Evolutionary conservation across 371 early-diverging fungal genomes (phyloP).

Genomic region (Fennellomyces sp.): DNA sequence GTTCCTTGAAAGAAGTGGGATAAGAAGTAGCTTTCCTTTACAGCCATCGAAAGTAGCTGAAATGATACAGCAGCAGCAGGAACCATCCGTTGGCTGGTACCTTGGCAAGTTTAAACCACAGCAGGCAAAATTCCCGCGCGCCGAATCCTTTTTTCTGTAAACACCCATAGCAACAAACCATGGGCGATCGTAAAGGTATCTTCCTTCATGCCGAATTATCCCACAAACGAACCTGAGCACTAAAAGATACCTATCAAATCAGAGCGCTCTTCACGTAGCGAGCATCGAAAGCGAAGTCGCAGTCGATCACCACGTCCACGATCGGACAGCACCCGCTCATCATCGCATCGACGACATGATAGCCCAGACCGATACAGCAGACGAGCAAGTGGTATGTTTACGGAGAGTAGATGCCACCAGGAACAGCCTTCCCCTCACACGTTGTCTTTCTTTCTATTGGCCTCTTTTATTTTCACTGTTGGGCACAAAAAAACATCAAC

Average conservation of each 20-base stretch:
- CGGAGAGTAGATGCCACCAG: neutral
- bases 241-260: neutral
- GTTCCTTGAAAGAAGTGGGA: no score
- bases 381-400: conserved; percentile 1
- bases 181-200: conserved; percentile 2
- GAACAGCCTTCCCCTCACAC: neutral
- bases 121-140: no score
- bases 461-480: neutral
- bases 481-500: no score
- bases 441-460: neutral
- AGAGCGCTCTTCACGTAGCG: neutral
- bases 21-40: no score
- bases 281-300: conserved; percentile 5
- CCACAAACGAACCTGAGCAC: neutral
- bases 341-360: conserved; percentile 9
- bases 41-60: no score
- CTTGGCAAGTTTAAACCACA: no score
- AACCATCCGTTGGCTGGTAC: no score
- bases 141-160: no score
- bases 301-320: conserved; percentile 15
- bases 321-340: conserved; percentile 10
- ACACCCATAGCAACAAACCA: neutral
- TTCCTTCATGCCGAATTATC: neutral
- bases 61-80: no score
- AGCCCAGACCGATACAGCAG: neutral